Evolutionary conservation across 139 green algal genomes (phyloP), one percentile per base, ranked within the genome.

Genomic region (Chlamydomonas schloesseri): DNA sequence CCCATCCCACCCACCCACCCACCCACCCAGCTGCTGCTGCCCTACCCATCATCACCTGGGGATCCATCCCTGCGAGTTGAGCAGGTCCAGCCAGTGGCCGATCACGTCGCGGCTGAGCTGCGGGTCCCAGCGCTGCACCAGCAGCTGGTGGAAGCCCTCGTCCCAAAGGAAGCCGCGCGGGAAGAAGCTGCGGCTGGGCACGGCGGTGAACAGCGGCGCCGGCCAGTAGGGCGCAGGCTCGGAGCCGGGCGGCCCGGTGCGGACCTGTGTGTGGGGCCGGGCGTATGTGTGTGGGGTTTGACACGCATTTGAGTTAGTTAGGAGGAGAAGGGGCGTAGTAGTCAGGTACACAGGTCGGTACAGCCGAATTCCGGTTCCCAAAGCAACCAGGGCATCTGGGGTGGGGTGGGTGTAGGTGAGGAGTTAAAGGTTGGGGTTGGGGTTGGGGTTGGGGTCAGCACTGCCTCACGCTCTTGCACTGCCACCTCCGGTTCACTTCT

Each of bases 111-210:
- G 87, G 34, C 88, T 94, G 18, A 98, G 62, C 65, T 81, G 58
- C 15, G 87, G 72, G 58, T 95, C 91, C 97, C 97, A 99, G 34
- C 82, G 60, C 85, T 85, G 76, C 42, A 94, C 78, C 62, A 93
- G 87, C 68, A 98, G 93, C 92, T 99, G 97, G 91, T 99, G 97
- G 90, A 99, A 99, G 71, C 97, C 97, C 89, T 99, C 97, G 75
- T 99, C 97, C 97, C 97, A 99, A 8, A 99, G 89, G 91, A 99
- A 99, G 50, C 97, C 97, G 0, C 97, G 91, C 0, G 97, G 97
- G 82, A 99, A 99, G 91, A 99, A 98, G 87, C 91, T 94, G 62
- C 97, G 91, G 90, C 92, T 96, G 67, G 97, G 97, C 33, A 96
- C 92, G 0, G 94, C 93, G 10, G 91, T 96, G 88, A 94, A 96